These are phyloP conservation scores for Pezicula rhizophila DNA, from an alignment of 2,329 filamentous ascomycete genomes.

Conservation along the genomic window DNA sequence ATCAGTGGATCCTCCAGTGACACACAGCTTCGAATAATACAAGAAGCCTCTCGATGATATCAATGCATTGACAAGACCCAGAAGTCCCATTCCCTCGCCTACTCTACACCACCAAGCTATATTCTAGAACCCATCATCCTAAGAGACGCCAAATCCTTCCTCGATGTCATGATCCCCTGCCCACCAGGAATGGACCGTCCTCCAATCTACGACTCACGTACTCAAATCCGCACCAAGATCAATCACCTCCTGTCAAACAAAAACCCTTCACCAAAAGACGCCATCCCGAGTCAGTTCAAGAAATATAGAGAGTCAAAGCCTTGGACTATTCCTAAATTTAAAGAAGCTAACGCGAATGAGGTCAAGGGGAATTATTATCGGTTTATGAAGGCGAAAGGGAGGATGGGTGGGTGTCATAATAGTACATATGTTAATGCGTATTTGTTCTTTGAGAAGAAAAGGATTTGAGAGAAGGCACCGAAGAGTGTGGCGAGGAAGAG, in stretches of 20 bases:
- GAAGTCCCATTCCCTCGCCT: too few relatives aligned
- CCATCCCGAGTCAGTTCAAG: constrained; percentile 6
- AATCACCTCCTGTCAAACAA: constrained; percentile 10
- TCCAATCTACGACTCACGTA: constrained; percentile 11
- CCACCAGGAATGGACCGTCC: constrained; percentile 1
- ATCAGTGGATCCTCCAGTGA: too few relatives aligned
- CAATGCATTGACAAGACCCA: too few relatives aligned
- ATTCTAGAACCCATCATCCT: too few relatives aligned
- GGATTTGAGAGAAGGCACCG: constrained; percentile 9
- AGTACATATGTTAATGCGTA: constrained; percentile 10
- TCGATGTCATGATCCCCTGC: constrained; percentile 5
- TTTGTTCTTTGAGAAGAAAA: constrained; percentile 14
- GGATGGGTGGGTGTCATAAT: constrained; percentile 13
- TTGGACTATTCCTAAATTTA: constrained; percentile 10
- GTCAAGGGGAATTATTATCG: not conserved
- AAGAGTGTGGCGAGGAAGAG: constrained; percentile 7
- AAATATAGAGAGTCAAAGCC: constrained; percentile 11
- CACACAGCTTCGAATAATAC: too few relatives aligned
- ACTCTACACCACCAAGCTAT: too few relatives aligned
- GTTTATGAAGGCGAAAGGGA: constrained; percentile 10
- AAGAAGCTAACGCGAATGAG: constrained; percentile 2
- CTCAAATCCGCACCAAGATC: constrained; percentile 10
- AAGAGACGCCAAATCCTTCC: constrained; percentile 3
- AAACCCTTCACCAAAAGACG: constrained; percentile 10
- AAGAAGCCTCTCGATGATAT: too few relatives aligned